Evolutionary conservation across 257 asterid species (phyloP), one percentile per base, ranked within the genome.

Genomic region (Solanum megistacrolobum): DNA sequence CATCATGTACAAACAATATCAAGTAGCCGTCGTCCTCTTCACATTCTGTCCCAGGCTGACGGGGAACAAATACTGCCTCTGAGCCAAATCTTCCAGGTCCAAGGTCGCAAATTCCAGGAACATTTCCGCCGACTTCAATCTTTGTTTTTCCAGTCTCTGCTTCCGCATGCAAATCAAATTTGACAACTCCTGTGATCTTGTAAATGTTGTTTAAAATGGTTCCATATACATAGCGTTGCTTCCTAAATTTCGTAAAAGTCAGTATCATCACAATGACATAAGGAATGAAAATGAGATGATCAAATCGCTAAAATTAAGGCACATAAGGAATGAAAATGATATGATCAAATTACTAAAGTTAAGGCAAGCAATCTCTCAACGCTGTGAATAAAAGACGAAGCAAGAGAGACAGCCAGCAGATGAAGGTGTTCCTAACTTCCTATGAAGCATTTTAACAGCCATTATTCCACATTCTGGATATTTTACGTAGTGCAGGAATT

Each of bases 21-120:
- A 97, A 93, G 94, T 97, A 96, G 88, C 99, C 99, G 87, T 96
- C 97, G 21, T 97, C 99, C 93, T 97, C 99, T 90, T 96, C 99
- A 85, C 98, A 91, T 65, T 90, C 60, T 41, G 89, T 91, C 41
- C 96, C 98, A 88, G 98, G 91, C 88, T 94, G 90, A 25, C 94
- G 94, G 10, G 99, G 98, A 87, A 97, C 95, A 89, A 96, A 97
- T 31, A 97, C 82, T 81, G 99, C 98, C 92, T 97, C 99, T 35
- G 99, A 97, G 86, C 99, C 99, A 86, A 93, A 97, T 90, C 96
- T 92, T 86, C 96, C 94, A 39, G 98, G 95, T 79, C 99, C 99
- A 11, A 97, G 93, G 91, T 97, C 98, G 85, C 91, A 94, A 91
- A 96, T 89, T 31, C 99, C 99, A 90, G 84, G 86, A 79, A 95